phyloP scores from a whole-genome alignment of 2,329 filamentous ascomycete species.

The Thermoascus crustaceus region DNA sequence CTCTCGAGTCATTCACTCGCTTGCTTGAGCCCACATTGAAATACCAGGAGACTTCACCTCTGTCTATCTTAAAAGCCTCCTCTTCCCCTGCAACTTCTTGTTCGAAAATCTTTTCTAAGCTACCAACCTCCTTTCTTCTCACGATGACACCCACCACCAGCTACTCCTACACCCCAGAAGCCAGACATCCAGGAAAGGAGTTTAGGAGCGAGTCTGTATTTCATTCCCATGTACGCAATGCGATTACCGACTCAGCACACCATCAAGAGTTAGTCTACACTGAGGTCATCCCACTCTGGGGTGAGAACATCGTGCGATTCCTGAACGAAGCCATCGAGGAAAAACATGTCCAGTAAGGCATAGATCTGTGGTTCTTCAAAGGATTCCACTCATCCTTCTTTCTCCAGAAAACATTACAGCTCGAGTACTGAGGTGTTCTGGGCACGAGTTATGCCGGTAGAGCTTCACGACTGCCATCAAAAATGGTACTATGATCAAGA shows the following conservation, averaged over 20 bases:
- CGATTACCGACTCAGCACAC: not conserved
- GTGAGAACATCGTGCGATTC: not conserved
- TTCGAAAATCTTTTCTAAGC: not conserved
- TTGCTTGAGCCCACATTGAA: constrained; percentile 1
- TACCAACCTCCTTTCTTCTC: not conserved
- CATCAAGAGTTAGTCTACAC: constrained; percentile 3
- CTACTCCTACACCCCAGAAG: constrained; percentile 1
- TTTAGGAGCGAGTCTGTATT: constrained; percentile 1
- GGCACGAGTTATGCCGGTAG: constrained; percentile 1
- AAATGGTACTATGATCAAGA: not conserved
- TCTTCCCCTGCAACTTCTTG: not conserved
- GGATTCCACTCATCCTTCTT: not conserved
- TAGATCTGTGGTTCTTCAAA: not conserved
- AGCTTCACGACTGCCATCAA: constrained; percentile 4
- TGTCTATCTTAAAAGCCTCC: not conserved
- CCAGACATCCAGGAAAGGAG: constrained; percentile 1
- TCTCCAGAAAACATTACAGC: constrained; percentile 5
- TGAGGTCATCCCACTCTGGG: not conserved
- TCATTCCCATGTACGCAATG: not conserved
- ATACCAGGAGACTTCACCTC: not conserved
- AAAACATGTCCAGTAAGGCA: not conserved
- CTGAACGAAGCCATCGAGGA: constrained; percentile 1
- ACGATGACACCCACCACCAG: not conserved
- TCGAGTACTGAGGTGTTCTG: not conserved
- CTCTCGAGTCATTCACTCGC: too few species aligned